phyloP scores from a whole-genome alignment of 208 protist genomes.

The Leishmania major region DNA sequence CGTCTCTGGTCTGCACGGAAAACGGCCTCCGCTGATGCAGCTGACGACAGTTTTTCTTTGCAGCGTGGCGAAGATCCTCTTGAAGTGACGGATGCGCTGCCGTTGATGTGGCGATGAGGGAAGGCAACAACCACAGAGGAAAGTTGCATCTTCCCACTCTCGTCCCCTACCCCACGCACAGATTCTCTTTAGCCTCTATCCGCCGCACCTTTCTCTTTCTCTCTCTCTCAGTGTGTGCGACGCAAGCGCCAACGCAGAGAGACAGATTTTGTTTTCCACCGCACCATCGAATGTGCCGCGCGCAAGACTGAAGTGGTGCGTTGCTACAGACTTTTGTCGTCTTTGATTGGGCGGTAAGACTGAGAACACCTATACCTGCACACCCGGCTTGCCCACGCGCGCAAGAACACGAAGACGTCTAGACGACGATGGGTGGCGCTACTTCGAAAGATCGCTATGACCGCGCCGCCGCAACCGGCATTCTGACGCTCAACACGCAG shows the following conservation, averaged over 20 bases:
- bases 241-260: not conserved
- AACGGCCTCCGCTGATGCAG: not conserved
- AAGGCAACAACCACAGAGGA: not conserved
- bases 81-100: not conserved
- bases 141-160: not conserved
- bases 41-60: not conserved
- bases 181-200: not conserved
- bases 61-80: not conserved
- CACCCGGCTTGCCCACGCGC: not conserved
- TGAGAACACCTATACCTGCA: not conserved
- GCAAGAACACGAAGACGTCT: not conserved
- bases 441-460: constrained; percentile 32
- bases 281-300: not conserved
- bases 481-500: constrained; percentile 27
- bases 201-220: not conserved
- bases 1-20: not conserved
- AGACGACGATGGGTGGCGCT: not conserved
- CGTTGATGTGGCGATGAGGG: not conserved
- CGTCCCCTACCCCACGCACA: not conserved
- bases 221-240: not conserved
- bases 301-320: not conserved
- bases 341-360: not conserved
- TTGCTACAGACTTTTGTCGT: not conserved
- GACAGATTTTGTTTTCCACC: not conserved
- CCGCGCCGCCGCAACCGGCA: constrained; percentile 35